Evolutionary conservation across 495 filamentous ascomycete species (phyloP), one percentile per base, ranked within the genome.

Genomic region (Xylaria telfairii): DNA sequence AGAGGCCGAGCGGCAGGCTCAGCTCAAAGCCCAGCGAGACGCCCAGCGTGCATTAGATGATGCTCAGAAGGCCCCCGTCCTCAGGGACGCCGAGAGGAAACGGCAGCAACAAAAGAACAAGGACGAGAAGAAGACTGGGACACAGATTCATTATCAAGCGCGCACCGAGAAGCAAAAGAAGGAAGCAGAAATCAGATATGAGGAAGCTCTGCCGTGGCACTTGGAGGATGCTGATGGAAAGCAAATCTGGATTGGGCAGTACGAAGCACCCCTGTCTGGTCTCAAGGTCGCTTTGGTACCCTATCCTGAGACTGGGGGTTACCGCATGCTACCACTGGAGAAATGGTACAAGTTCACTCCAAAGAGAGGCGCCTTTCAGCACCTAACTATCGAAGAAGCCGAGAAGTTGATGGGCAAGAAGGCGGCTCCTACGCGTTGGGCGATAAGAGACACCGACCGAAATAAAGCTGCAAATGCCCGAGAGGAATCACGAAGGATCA

Each of bases 171-270:
- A 92, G 49, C 90, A 94, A 73, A 91, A 93, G 74, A 94, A 93
- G 68, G 87, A 89, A 64, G 87, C 89, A 13, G 89, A 93, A 56
- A 86, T 98, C 26, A 90, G 94, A 71, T 99, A 98, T 72, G 96
- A 99, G 78, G 96, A 99, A 76, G 92, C 93, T 9, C 81, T 97
- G 49, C 96, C 96, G 12, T 99, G 96, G 96, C 94, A 97, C 77
- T 79, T 99, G 59, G 96, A 99, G 76, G 96, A 99, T 79, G 96
- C 94, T 65, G 95, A 98, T 73, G 92, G 93, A 75, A 96, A 93
- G 75, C 92, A 96, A 72, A 91, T 91, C 2, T 99, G 94, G 94
- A 91, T 95, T 30, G 96, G 95, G 24, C 92, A 90, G 53, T 97
- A 97, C 72, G 92, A 98, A 76, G 90, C 90, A 13, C 91, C 92